Evolutionary conservation across 1,139 yeast species (phyloP), one percentile per base, ranked within the genome.

Genomic region (Petasospora rhodanensis): DNA sequence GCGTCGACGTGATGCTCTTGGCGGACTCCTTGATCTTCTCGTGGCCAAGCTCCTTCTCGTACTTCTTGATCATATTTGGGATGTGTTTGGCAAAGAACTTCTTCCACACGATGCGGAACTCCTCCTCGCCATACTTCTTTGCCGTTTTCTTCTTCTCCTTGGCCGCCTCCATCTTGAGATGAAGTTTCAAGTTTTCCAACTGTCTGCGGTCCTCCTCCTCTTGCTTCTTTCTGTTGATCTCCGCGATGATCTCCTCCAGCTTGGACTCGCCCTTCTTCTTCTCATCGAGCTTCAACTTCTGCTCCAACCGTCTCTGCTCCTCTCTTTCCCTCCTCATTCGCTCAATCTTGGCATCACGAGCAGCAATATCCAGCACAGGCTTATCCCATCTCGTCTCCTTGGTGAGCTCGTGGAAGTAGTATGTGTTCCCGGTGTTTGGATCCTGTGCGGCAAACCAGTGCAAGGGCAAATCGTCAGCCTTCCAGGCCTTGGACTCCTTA

Each of bases 1-100:
- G 62, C 1, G 62, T 61, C 40, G 74, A 71, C 3, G 79, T 85
- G 40, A 86, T 72, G 32, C 87, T 96, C 43, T 77, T 73, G 2
- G 96, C 85, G 56, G 91, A 82, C 22, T 72, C 71, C 58, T 87
- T 91, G 34, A 86, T 56, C 37, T 76, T 70, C 5, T 83, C 94
- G 41, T 76, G 76, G 3, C 87, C 91, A 16, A 89, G 66, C 37
- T 75, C 76, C 3, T 64, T 55, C 17, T 76, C 81, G 54, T 80
- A 77, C 46, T 74, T 74, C 45, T 79, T 78, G 33, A 89, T 67
- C 48, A 82, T 59, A 51, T 87, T 87, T 4, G 97, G 96, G 14
- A 91, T 82, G 49, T 75, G 68, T 17, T 70, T 61, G 3, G 96
- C 97, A 56, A 91, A 76, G 20, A 70, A 57, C 30, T 61, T 66